These are phyloP conservation scores for Hamamelis virginiana DNA, from an alignment of 164 flowering plant genomes.

Conservation along the genomic window DNA sequence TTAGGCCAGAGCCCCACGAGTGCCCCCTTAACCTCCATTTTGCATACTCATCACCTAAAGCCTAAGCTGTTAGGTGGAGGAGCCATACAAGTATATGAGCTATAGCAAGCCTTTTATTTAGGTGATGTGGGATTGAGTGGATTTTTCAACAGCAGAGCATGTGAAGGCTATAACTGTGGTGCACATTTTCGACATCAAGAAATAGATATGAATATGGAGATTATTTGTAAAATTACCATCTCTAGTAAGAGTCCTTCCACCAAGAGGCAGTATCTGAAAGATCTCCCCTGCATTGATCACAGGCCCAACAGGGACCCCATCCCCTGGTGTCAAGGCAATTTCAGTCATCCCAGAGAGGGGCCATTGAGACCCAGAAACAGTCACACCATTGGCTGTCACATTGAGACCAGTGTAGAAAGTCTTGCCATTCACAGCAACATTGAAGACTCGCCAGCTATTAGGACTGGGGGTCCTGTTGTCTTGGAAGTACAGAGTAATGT, in stretches of 20 bases:
- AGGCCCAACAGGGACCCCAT: slow-evolving; percentile 67
- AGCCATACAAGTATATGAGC: too few relatives aligned
- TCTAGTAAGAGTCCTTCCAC: slow-evolving; percentile 58
- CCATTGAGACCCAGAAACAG: slow-evolving; percentile 57
- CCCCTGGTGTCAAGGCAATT: slow-evolving; percentile 46
- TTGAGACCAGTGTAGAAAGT: slow-evolving; percentile 57
- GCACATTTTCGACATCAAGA: too few relatives aligned
- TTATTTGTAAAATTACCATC: slow-evolving; percentile 53
- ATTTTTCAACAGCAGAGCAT: too few relatives aligned
- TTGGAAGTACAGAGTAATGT: slow-evolving; percentile 79
- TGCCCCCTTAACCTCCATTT: too few relatives aligned
- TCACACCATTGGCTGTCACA: slow-evolving; percentile 56
- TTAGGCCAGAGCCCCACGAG: too few relatives aligned
- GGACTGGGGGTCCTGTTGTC: slow-evolving; percentile 75
- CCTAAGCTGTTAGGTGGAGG: too few relatives aligned
- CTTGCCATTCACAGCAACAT: slow-evolving; percentile 55
- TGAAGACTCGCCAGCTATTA: slow-evolving; percentile 81
- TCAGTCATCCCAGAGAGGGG: slow-evolving; percentile 66
- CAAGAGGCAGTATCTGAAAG: slow-evolving; percentile 54
- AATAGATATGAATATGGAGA: neutral
- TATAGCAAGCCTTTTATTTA: too few relatives aligned
- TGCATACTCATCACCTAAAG: too few relatives aligned
- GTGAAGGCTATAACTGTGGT: too few relatives aligned
- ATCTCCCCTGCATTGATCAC: slow-evolving; percentile 82
- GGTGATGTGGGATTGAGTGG: too few relatives aligned